These are phyloP conservation scores for Gliomastix tumulicola DNA, from an alignment of 2,329 filamentous ascomycete genomes.

Conservation along the genomic window DNA sequence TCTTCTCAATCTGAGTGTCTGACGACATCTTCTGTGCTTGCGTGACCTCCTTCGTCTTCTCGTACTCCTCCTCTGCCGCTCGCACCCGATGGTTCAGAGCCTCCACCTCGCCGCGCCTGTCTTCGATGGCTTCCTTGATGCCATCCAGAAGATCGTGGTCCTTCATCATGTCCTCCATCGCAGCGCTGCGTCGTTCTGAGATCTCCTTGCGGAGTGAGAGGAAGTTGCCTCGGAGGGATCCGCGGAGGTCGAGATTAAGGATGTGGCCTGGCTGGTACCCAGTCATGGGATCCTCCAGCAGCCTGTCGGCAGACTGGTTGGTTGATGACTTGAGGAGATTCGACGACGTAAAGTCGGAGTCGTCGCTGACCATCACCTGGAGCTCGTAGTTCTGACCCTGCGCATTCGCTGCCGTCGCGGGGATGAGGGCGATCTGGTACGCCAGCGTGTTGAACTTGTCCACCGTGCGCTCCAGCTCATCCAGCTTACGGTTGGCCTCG, in stretches of 20 bases:
- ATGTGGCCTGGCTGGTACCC: conserved; percentile 89
- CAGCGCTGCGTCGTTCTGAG: conserved; percentile 75
- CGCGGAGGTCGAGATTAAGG: conserved; percentile 80
- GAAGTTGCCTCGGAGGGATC: conserved; percentile 73
- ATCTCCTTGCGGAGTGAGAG: conserved; percentile 79
- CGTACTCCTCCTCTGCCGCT: conserved; percentile 87
- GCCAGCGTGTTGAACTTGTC: conserved; percentile 91
- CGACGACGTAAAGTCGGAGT: conserved; percentile 67
- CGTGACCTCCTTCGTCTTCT: conserved; percentile 82
- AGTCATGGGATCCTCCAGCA: conserved; percentile 73
- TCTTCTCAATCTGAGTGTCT: conserved; percentile 94
- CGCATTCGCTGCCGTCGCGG: conserved; percentile 75
- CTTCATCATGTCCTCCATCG: conserved; percentile 87
- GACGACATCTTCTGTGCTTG: conserved; percentile 81
- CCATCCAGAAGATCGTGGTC: conserved; percentile 90
- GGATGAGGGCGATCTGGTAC: conserved; percentile 90
- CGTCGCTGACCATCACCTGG: conserved; percentile 71
- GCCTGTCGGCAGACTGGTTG: conserved; percentile 53
- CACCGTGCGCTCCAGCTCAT: conserved; percentile 85
- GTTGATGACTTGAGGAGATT: conserved; percentile 36
- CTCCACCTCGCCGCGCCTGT: conserved; percentile 89
- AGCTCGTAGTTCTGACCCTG: conserved; percentile 83
- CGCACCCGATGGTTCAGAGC: conserved; percentile 82
- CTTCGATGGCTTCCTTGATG: conserved; percentile 94
- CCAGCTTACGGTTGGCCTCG: conserved; percentile 79